These are phyloP conservation scores for Candida sanyiensis DNA, from an alignment of 805 yeast genomes.

Conservation along the genomic window DNA sequence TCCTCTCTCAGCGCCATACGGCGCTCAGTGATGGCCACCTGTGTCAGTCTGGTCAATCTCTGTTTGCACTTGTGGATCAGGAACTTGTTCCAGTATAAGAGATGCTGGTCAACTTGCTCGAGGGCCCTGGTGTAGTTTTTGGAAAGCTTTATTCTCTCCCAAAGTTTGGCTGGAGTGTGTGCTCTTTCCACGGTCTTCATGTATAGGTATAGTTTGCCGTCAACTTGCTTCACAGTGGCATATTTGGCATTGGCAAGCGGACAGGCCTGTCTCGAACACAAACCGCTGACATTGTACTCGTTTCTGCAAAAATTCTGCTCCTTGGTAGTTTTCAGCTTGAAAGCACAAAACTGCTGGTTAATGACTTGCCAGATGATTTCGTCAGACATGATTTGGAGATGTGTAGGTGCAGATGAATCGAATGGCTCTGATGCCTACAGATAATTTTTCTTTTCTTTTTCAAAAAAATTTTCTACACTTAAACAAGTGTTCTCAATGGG, in stretches of 20 bases:
- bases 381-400: conserved; percentile 7
- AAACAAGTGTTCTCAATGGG: background rate
- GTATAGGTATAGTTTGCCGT: conserved; percentile 76
- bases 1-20: conserved; percentile 85
- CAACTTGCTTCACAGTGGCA: conserved; percentile 78
- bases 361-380: conserved; percentile 95
- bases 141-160: conserved; percentile 92
- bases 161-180: conserved; percentile 85
- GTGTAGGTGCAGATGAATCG: conserved; percentile 25
- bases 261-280: conserved; percentile 89
- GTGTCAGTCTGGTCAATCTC: conserved; percentile 88
- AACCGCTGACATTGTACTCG: conserved; percentile 92
- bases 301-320: conserved; percentile 92
- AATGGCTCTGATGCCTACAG: background rate
- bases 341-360: conserved; percentile 92
- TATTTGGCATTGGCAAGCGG: conserved; percentile 92
- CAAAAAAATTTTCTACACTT: conserved; percentile 4
- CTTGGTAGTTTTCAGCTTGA: conserved; percentile 82
- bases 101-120: conserved; percentile 79
- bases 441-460: background rate
- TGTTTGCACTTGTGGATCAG: conserved; percentile 92
- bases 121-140: conserved; percentile 87
- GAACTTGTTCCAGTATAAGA: conserved; percentile 90
- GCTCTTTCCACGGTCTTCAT: conserved; percentile 98
- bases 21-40: conserved; percentile 92